These are phyloP conservation scores for Drosera capensis DNA, from an alignment of 148 eudicot genomes.

Conservation along the genomic window DNA sequence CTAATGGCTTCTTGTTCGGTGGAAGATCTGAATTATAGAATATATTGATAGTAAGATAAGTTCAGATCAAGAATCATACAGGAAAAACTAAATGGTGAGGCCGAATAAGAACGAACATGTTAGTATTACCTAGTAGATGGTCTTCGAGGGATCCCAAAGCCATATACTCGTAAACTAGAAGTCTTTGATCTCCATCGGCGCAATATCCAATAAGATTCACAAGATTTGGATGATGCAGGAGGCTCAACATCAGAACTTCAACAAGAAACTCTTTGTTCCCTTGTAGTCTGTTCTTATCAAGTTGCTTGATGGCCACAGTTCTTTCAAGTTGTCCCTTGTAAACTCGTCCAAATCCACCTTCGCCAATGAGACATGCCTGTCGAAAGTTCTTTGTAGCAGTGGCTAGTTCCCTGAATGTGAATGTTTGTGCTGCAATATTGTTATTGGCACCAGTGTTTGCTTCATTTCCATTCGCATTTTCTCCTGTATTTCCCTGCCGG, in stretches of 20 bases:
- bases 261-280: constrained; percentile 65
- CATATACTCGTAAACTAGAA: constrained; percentile 40
- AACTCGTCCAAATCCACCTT: constrained; percentile 68
- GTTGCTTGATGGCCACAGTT: constrained; percentile 53
- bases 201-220: constrained; percentile 66
- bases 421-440: constrained; percentile 45
- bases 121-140: constrained; percentile 37
- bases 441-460: constrained; percentile 7
- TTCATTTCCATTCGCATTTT: constrained; percentile 11
- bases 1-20: constrained; percentile 19
- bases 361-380: constrained; percentile 45
- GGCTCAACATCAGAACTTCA: constrained; percentile 63
- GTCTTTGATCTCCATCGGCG: constrained; percentile 41
- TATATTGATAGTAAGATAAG: background rate
- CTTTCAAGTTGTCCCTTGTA: constrained; percentile 40
- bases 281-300: constrained; percentile 54
- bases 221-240: constrained; percentile 43
- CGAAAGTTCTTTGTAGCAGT: constrained; percentile 65
- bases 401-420: constrained; percentile 58
- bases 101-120: background rate
- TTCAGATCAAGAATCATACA: background rate
- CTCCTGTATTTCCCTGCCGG: constrained; percentile 8
- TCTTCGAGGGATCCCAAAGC: constrained; percentile 35
- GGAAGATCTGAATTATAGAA: constrained; percentile 18
- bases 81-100: background rate